Conservation (phyloP, 164 flowering plant genomes). For the Vitis cinerea region DNA sequence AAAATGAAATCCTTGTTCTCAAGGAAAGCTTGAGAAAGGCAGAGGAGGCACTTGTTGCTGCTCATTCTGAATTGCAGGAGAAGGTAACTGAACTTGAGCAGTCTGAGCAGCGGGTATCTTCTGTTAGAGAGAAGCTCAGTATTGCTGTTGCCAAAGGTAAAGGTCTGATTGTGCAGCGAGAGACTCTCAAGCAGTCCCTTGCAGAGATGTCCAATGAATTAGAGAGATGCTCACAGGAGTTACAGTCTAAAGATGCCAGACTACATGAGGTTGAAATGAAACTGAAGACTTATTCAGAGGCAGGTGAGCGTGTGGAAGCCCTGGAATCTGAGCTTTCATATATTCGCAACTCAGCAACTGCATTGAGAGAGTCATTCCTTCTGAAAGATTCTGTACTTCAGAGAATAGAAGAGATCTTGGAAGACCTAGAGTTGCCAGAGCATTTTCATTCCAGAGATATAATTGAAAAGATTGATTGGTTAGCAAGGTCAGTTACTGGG, state of each 20-base stretch:
- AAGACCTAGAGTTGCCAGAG: constrained; percentile 93
- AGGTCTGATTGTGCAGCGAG: constrained; percentile 89
- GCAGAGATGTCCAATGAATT: constrained; percentile 74
- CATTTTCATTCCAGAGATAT: constrained; percentile 77
- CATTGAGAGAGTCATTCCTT: constrained; percentile 89
- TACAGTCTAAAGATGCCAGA: constrained; percentile 61
- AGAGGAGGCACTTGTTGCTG: constrained; percentile 38
- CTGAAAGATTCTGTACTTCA: constrained; percentile 91
- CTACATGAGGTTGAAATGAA: constrained; percentile 68
- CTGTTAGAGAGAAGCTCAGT: constrained; percentile 91
- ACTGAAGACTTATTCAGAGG: constrained; percentile 73
- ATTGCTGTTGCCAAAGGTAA: constrained; percentile 97
- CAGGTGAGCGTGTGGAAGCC: constrained; percentile 98
- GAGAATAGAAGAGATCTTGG: constrained; percentile 92
- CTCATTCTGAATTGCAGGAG: constrained; percentile 44
- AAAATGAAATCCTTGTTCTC: constrained; percentile 50
- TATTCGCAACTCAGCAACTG: constrained; percentile 96
- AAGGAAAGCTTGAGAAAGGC: constrained; percentile 54
- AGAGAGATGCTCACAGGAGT: constrained; percentile 70
- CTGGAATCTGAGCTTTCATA: constrained; percentile 96
- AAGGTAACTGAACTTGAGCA: constrained; percentile 78
- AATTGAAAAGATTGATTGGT: constrained; percentile 88
- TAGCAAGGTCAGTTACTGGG: constrained; percentile 66
- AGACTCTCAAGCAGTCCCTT: constrained; percentile 72
- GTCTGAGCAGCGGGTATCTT: constrained; percentile 83